Conservation (phyloP, 306 rosid genomes). For the Malus asiatica region DNA sequence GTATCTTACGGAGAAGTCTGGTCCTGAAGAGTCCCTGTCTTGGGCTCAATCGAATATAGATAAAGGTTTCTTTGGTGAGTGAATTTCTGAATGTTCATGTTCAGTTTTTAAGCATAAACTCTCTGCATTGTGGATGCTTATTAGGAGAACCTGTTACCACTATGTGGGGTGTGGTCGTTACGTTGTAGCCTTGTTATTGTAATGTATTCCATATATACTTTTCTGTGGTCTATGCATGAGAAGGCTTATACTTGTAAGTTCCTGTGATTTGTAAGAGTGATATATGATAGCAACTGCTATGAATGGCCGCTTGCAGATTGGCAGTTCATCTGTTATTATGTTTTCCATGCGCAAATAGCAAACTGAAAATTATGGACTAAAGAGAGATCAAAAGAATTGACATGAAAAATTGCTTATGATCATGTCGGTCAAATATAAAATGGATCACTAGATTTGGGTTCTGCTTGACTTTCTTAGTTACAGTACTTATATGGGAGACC, state of each 20-base stretch:
- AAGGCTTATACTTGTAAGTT: not conserved
- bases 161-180: not conserved
- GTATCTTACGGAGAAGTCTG: constrained; percentile 29
- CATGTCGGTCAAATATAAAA: no score
- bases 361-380: not conserved
- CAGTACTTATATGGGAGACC: not conserved
- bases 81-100: not conserved
- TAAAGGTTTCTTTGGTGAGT: constrained; percentile 33
- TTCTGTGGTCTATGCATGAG: not conserved
- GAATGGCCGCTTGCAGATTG: not conserved
- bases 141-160: not conserved
- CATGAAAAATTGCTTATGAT: not conserved
- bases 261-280: not conserved
- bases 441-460: no score
- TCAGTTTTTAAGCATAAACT: not conserved
- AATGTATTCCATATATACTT: not conserved
- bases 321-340: not conserved
- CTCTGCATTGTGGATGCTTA: not conserved
- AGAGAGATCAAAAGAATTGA: not conserved
- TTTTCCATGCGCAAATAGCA: not conserved
- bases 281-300: not conserved
- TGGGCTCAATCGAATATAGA: constrained; percentile 28
- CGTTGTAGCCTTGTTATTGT: not conserved
- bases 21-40: constrained; percentile 16
- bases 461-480: not conserved